Evolutionary conservation across 805 yeast genomes (phyloP).

Genomic region (Candida easanensis): DNA sequence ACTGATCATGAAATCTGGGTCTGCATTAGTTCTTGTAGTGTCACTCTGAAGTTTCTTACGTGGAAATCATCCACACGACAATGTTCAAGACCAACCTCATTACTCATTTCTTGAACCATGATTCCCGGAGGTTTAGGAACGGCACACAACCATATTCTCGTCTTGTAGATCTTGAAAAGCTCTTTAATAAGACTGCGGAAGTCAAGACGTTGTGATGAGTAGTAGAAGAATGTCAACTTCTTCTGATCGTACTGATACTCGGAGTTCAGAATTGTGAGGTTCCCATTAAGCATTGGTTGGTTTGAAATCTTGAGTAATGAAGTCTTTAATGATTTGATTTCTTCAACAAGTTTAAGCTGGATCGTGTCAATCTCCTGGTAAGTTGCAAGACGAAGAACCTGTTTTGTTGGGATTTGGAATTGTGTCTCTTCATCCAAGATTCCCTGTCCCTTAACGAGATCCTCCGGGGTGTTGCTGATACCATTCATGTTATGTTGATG

Average conservation of each 20-base stretch:
- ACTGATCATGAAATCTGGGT: not conserved
- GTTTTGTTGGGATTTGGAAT: slow-evolving; percentile 72
- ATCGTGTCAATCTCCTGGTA: slow-evolving; percentile 64
- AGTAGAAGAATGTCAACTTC: slow-evolving; percentile 70
- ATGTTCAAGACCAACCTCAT: slow-evolving; percentile 15
- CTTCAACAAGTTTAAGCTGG: slow-evolving; percentile 64
- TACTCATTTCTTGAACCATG: slow-evolving; percentile 7
- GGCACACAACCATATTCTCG: slow-evolving; percentile 83
- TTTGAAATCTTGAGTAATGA: slow-evolving; percentile 48
- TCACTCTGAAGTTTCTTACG: slow-evolving; percentile 20
- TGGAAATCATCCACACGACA: slow-evolving; percentile 26
- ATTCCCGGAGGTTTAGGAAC: slow-evolving; percentile 11
- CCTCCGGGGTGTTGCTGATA: slow-evolving; percentile 24
- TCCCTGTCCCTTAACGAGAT: slow-evolving; percentile 24
- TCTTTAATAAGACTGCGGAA: slow-evolving; percentile 73
- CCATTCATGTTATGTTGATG: not conserved
- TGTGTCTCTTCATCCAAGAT: slow-evolving; percentile 39
- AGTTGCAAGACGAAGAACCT: slow-evolving; percentile 72
- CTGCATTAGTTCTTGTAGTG: slow-evolving; percentile 10
- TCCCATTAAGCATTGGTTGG: slow-evolving; percentile 30
- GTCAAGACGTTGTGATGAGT: slow-evolving; percentile 63
- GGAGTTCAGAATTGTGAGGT: slow-evolving; percentile 51
- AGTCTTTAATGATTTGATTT: slow-evolving; percentile 65
- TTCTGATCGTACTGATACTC: slow-evolving; percentile 83
- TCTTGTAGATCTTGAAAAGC: slow-evolving; percentile 70